These are phyloP conservation scores for Trichoderma sp. DNA, from an alignment of 2,329 filamentous ascomycete genomes.

Conservation along the genomic window DNA sequence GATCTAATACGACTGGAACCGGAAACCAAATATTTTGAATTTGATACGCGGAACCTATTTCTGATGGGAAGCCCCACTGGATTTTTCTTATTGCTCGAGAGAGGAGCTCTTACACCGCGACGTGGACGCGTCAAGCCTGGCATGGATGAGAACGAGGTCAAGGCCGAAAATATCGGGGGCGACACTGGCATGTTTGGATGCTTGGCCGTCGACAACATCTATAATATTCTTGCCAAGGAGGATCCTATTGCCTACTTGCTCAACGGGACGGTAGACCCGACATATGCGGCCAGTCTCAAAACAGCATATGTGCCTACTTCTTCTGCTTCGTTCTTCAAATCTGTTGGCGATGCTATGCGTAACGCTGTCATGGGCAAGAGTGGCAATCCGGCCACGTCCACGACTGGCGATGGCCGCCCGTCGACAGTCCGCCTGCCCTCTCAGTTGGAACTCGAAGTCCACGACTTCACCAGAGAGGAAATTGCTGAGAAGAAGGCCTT, in stretches of 20 bases:
- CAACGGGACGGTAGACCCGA: slow-evolving; percentile 84
- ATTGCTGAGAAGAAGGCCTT: slow-evolving; percentile 87
- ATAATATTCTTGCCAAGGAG: slow-evolving; percentile 79
- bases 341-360: slow-evolving; percentile 65
- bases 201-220: slow-evolving; percentile 91
- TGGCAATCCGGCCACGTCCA: slow-evolving; percentile 37
- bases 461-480: slow-evolving; percentile 91
- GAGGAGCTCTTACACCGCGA: slow-evolving; percentile 71
- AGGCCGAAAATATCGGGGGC: slow-evolving; percentile 68
- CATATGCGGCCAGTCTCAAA: slow-evolving; percentile 77
- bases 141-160: slow-evolving; percentile 64
- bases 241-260: slow-evolving; percentile 87
- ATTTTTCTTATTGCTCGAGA: slow-evolving; percentile 89
- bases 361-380: slow-evolving; percentile 61
- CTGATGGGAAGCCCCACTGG: slow-evolving; percentile 87
- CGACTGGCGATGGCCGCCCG: slow-evolving; percentile 43
- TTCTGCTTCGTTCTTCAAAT: slow-evolving; percentile 66
- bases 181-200: slow-evolving; percentile 83
- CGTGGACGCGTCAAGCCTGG: slow-evolving; percentile 76
- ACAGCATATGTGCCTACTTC: slow-evolving; percentile 78
- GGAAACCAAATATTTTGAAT: slow-evolving; percentile 74
- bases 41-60: slow-evolving; percentile 88
- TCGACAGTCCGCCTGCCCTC: slow-evolving; percentile 57
- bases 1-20: slow-evolving; percentile 48
- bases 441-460: slow-evolving; percentile 88